A percentile compares a stretch with the other conserved stretches of the same genome.
These are phyloP conservation scores for Thielaviopsis cerberus DNA, from an alignment of 2,329 filamentous ascomycete species.

Conservation along the genomic window DNA sequence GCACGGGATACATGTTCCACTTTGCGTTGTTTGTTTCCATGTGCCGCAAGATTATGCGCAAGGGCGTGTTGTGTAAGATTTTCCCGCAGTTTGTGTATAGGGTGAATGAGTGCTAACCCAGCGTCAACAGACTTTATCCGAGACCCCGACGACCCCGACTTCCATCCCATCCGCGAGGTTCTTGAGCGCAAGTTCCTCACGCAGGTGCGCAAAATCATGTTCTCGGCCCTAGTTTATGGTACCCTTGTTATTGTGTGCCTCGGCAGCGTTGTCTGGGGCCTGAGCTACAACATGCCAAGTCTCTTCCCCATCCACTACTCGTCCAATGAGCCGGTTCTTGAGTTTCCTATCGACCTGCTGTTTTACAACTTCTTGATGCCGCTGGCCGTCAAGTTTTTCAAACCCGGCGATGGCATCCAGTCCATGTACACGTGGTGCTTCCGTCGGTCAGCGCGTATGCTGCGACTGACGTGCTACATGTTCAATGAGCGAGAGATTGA, in stretches of 20 bases:
- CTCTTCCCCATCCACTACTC: constrained; percentile 88
- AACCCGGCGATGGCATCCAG: constrained; percentile 68
- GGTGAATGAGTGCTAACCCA: constrained; percentile 17
- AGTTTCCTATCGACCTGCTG: constrained; percentile 83
- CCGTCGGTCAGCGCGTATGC: constrained; percentile 56
- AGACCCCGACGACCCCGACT: constrained; percentile 93
- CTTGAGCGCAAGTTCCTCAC: constrained; percentile 82
- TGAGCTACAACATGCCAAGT: constrained; percentile 45
- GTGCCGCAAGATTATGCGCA: constrained; percentile 94
- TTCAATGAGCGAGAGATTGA: constrained; percentile 68
- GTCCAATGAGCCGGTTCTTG: constrained; percentile 75
- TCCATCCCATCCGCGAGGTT: constrained; percentile 92
- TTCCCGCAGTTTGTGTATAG: not conserved
- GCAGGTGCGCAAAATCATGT: constrained; percentile 87
- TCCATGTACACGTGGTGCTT: constrained; percentile 94
- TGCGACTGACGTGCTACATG: constrained; percentile 80
- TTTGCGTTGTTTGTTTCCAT: constrained; percentile 97
- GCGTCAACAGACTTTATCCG: constrained; percentile 66
- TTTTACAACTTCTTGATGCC: constrained; percentile 97
- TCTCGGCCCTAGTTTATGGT: constrained; percentile 89
- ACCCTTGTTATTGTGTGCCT: constrained; percentile 82
- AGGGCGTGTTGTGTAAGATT: constrained; percentile 69
- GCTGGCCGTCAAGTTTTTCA: constrained; percentile 63
- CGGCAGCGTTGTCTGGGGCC: constrained; percentile 88
- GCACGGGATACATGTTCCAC: constrained; percentile 99